Percentiles rank a stretch among this genome's conserved stretches.
Evolutionary conservation across 257 asterid genomes (phyloP).

Genomic region (Linaria vulgaris): DNA sequence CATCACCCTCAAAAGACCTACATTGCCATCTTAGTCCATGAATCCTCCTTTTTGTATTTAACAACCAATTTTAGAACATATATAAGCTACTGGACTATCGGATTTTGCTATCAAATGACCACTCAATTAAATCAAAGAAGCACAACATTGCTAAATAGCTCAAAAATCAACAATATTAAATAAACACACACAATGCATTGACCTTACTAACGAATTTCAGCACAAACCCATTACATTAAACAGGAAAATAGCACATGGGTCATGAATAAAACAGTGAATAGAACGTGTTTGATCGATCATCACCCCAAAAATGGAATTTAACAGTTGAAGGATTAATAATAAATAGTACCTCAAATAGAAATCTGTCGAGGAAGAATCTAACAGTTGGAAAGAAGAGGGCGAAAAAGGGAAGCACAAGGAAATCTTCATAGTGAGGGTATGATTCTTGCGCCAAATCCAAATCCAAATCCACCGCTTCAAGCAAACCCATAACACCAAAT

Average conservation of each 20-base stretch:
- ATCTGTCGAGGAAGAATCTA: constrained; percentile 87
- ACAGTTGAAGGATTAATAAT: too few relatives aligned
- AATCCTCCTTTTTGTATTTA: background rate
- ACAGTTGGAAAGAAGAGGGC: constrained; percentile 70
- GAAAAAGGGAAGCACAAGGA: constrained; percentile 65
- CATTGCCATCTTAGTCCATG: background rate
- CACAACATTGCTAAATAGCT: constrained; percentile 8
- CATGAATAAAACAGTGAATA: background rate
- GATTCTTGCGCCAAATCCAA: constrained; percentile 89
- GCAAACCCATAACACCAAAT: constrained; percentile 43
- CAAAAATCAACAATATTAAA: constrained; percentile 12
- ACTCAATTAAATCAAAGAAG: background rate
- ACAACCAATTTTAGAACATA: background rate
- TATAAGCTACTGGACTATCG: background rate
- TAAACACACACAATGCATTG: constrained; percentile 7
- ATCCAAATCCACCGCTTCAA: constrained; percentile 38
- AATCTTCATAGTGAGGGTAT: constrained; percentile 68
- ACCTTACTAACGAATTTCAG: constrained; percentile 4
- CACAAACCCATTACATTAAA: constrained; percentile 15
- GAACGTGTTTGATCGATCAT: background rate
- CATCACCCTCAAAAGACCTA: constrained; percentile 15
- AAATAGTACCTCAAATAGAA: constrained; percentile 68
- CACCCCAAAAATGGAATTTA: too few relatives aligned
- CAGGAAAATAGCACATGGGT: background rate
- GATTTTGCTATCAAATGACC: constrained; percentile 1